Percentiles rank a stretch among this genome's conserved stretches.
Evolutionary conservation across 768 basidiomycete species (phyloP).

Genomic region (Amanita muscaria): DNA sequence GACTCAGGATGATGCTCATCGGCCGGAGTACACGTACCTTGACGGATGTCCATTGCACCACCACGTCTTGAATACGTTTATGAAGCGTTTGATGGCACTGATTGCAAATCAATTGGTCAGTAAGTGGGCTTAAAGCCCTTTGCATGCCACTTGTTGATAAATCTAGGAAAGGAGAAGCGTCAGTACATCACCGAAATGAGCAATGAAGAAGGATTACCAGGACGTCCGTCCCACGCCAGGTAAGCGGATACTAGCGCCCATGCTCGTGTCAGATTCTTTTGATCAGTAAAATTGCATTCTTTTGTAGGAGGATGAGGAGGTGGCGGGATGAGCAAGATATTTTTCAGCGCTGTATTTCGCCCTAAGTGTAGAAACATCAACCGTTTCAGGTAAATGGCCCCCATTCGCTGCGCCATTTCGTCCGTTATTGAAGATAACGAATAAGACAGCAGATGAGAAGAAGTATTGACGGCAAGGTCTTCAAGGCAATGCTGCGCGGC

Average conservation of each 20-base stretch:
- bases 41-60: conserved; percentile 24
- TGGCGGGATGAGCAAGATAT: conserved; percentile 21
- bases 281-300: conserved; percentile 24
- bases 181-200: not conserved
- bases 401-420: conserved; percentile 28
- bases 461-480: conserved; percentile 29
- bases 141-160: conserved; percentile 20
- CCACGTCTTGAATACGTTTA: conserved; percentile 19
- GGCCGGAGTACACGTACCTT: conserved; percentile 22
- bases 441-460: conserved; percentile 29
- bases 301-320: conserved; percentile 20
- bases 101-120: conserved; percentile 21
- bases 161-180: conserved; percentile 14
- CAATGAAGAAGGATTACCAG: conserved; percentile 19
- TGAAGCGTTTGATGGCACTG: conserved; percentile 19
- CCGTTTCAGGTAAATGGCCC: conserved; percentile 32
- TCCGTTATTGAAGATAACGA: conserved; percentile 28
- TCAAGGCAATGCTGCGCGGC: conserved; percentile 27
- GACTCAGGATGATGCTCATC: not conserved
- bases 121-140: conserved; percentile 18
- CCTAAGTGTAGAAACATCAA: conserved; percentile 30
- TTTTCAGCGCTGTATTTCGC: conserved; percentile 27
- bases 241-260: conserved; percentile 30
- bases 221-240: conserved; percentile 28
- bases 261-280: conserved; percentile 27